Evolutionary conservation across 1,139 yeast genomes (phyloP).

Genomic region (Saccharomyces hybrid): DNA sequence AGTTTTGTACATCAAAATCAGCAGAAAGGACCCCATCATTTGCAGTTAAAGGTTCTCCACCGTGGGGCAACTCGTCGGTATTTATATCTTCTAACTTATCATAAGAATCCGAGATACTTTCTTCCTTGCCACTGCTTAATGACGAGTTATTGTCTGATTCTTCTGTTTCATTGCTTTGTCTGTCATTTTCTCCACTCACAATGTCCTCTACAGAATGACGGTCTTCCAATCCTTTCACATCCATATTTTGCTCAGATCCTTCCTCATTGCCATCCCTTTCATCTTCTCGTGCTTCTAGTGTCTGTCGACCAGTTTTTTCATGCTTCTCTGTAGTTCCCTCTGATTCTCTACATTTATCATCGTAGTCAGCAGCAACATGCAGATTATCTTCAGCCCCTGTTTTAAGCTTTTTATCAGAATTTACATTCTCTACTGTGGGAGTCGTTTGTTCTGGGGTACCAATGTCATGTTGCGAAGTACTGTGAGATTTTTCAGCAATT

Average conservation of each 20-base stretch:
- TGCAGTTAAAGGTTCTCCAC: slow-evolving; percentile 14
- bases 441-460: background rate
- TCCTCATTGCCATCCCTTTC: slow-evolving; percentile 3
- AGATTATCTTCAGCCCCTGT: background rate
- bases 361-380: background rate
- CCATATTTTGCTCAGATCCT: background rate
- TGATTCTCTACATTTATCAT: background rate
- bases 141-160: background rate
- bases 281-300: slow-evolving; percentile 4
- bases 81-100: slow-evolving; percentile 17
- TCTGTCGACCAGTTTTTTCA: background rate
- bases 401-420: background rate
- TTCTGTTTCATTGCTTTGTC: background rate
- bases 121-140: slow-evolving; percentile 2
- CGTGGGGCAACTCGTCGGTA: background rate
- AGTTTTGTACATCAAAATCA: background rate
- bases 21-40: slow-evolving; percentile 2
- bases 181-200: background rate
- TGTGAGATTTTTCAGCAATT: background rate
- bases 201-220: background rate
- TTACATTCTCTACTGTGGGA: background rate
- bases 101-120: slow-evolving; percentile 11
- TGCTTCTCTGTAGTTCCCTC: slow-evolving; percentile 4
- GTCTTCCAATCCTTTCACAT: background rate
- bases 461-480: background rate